Evolutionary conservation across 1,139 yeast species (phyloP).

Genomic region (Hansenula lynferdii): DNA sequence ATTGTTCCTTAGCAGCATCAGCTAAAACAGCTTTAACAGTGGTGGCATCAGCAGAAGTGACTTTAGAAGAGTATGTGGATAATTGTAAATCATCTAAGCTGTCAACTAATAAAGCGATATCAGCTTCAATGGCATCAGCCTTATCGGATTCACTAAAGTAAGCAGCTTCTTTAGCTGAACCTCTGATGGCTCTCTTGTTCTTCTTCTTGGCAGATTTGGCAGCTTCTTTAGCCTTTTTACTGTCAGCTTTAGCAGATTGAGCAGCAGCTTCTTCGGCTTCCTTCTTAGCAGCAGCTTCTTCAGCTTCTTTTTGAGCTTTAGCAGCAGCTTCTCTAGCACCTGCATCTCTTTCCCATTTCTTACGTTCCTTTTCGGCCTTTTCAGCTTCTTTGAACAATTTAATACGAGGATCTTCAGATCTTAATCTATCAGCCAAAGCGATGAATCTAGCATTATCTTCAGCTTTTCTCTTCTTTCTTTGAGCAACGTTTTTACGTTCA

Average conservation of each 20-base stretch:
- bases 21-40: slow-evolving; percentile 47
- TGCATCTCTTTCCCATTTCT: slow-evolving; percentile 98
- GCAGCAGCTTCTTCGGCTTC: slow-evolving; percentile 70
- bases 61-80: slow-evolving; percentile 61
- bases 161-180: slow-evolving; percentile 74
- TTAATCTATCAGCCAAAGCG: slow-evolving; percentile 84
- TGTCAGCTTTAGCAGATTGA: slow-evolving; percentile 52
- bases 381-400: slow-evolving; percentile 90
- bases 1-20: slow-evolving; percentile 40
- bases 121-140: slow-evolving; percentile 68
- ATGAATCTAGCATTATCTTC: slow-evolving; percentile 92
- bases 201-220: slow-evolving; percentile 97
- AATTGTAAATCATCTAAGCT: slow-evolving; percentile 73
- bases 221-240: slow-evolving; percentile 95
- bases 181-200: slow-evolving; percentile 91
- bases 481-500: slow-evolving; percentile 94
- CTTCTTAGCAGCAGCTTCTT: slow-evolving; percentile 70
- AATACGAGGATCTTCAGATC: slow-evolving; percentile 91
- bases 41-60: slow-evolving; percentile 41
- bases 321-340: slow-evolving; percentile 97
- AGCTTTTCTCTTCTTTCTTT: slow-evolving; percentile 96
- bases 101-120: slow-evolving; percentile 74
- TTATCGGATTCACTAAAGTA: slow-evolving; percentile 78
- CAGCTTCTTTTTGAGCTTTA: slow-evolving; percentile 82
- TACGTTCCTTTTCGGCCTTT: slow-evolving; percentile 90